Evolutionary conservation across 2,329 filamentous ascomycete genomes (phyloP), one percentile per base, ranked within the genome.

Genomic region (Penicillium sp.): DNA sequence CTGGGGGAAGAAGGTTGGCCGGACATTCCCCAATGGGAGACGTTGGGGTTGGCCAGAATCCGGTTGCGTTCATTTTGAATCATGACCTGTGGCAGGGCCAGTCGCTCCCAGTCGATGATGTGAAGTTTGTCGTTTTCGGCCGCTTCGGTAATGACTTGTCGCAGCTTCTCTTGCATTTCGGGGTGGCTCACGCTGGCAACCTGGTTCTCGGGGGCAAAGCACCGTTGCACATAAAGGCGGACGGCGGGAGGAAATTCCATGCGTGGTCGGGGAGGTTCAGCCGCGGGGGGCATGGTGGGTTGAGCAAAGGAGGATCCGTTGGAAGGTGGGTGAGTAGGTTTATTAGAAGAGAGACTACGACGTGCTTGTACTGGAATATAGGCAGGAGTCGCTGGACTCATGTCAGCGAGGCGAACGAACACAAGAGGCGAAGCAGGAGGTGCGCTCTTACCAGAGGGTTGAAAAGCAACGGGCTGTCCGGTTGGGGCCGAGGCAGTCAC

Each of bases 101-200:
- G 85, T 28, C 80, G 84, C 65, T 90, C 85, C 95, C 95, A 99
- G 80, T 97, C 86, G 75, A 91, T 87, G 28, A 83, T 83, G 73
- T 89, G 83, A 72, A 97, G 85, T 58, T 85, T 84, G 67, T 89
- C 85, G 68, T 81, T 85, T 69, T 94, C 89, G 67, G 92, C 93
- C 65, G 92, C 92, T 57, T 88, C 83, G 63, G 89, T 91, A 74
- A 99, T 97, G 68, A 93, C 89, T 62, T 89, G 81, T 78, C 94
- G 97, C 65, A 99, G 82, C 73, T 93, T 96, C 62, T 83, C 82
- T 76, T 97, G 90, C 83, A 97, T 89, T 59, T 96, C 92, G 56
- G 83, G 71, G 56, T 85, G 84, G 54, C 81, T 76, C 49, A 93
- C 85, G 42, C 85, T 83, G 5, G 84, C 71, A 64, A 90, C 84